phyloP scores from a whole-genome alignment of 768 basidiomycete genomes.

The Daedalea quercina region DNA sequence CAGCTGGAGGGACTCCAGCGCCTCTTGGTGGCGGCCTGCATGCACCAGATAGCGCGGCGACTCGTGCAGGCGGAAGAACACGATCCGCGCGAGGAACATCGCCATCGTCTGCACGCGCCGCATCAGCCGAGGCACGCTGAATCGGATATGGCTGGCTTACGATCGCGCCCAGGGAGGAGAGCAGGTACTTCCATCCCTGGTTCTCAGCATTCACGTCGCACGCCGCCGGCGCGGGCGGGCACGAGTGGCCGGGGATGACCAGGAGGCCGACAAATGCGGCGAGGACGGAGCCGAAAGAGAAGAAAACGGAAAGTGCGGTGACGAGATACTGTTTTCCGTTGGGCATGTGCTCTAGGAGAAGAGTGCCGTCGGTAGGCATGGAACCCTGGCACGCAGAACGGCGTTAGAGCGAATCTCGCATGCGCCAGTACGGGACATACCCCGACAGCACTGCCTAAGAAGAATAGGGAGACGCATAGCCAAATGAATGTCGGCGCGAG shows the following conservation, averaged over 20 bases:
- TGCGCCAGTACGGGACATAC: constrained; percentile 36
- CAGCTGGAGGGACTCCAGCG: constrained; percentile 71
- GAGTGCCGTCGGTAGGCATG: constrained; percentile 96
- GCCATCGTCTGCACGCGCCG: constrained; percentile 57
- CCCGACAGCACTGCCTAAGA: constrained; percentile 90
- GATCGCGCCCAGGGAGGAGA: constrained; percentile 70
- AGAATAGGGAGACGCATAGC: constrained; percentile 75
- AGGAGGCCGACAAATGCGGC: constrained; percentile 74
- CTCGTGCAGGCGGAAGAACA: constrained; percentile 90
- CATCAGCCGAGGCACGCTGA: constrained; percentile 1
- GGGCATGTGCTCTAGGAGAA: constrained; percentile 89
- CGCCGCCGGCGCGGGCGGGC: constrained; percentile 35
- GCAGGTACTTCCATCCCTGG: constrained; percentile 84
- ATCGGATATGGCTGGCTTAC: constrained; percentile 42
- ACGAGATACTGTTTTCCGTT: constrained; percentile 88
- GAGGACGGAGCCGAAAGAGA: constrained; percentile 87
- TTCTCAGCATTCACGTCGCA: constrained; percentile 72
- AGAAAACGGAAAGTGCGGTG: constrained; percentile 90
- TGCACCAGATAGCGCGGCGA: constrained; percentile 92
- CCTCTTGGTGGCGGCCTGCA: constrained; percentile 78
- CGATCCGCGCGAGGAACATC: constrained; percentile 84
- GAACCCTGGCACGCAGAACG: constrained; percentile 51
- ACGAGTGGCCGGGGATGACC: constrained; percentile 73
- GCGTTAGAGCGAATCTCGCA: background rate
- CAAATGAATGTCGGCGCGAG: constrained; percentile 60